phyloP scores from a whole-genome alignment of 2,329 filamentous ascomycete genomes.

The Claviceps arundinis region DNA sequence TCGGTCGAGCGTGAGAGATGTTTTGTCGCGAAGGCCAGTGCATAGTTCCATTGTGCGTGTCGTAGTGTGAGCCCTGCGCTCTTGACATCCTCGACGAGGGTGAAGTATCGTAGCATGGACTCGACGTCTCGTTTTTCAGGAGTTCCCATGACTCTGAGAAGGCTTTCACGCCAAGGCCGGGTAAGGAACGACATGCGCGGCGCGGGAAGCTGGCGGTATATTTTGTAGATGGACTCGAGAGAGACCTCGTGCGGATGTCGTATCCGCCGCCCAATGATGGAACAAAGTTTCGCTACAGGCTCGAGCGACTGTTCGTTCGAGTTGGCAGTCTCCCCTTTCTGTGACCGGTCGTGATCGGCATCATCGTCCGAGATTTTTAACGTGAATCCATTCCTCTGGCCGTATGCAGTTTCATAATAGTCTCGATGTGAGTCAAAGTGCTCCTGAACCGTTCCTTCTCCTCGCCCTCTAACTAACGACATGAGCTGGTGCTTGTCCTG shows the following conservation, averaged over 20 bases:
- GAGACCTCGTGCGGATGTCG: conserved; percentile 26
- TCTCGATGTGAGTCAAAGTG: conserved; percentile 38
- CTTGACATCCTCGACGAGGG: conserved; percentile 72
- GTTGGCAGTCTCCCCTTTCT: conserved; percentile 24
- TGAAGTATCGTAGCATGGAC: conserved; percentile 71
- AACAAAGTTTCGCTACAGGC: conserved; percentile 25
- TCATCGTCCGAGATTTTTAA: conserved; percentile 35
- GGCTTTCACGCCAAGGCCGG: conserved; percentile 40
- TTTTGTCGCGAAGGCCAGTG: conserved; percentile 64
- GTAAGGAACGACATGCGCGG: conserved; percentile 38
- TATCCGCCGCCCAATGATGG: conserved; percentile 27
- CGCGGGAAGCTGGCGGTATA: conserved; percentile 37
- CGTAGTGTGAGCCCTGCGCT: conserved; percentile 56
- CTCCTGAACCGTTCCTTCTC: conserved; percentile 35
- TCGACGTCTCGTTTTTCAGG: conserved; percentile 41
- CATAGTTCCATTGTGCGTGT: conserved; percentile 66
- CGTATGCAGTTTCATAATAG: conserved; percentile 41
- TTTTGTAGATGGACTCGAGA: conserved; percentile 32
- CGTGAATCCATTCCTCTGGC: conserved; percentile 33
- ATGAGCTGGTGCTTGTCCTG: conserved; percentile 33
- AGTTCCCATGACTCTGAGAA: conserved; percentile 57
- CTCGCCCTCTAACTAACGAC: conserved; percentile 36
- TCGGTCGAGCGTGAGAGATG: conserved; percentile 49
- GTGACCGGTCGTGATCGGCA: conserved; percentile 35
- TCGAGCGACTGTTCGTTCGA: conserved; percentile 21